phyloP scores from a whole-genome alignment of 2,329 filamentous ascomycete genomes.

The Sclerotinia sclerotiorum region DNA sequence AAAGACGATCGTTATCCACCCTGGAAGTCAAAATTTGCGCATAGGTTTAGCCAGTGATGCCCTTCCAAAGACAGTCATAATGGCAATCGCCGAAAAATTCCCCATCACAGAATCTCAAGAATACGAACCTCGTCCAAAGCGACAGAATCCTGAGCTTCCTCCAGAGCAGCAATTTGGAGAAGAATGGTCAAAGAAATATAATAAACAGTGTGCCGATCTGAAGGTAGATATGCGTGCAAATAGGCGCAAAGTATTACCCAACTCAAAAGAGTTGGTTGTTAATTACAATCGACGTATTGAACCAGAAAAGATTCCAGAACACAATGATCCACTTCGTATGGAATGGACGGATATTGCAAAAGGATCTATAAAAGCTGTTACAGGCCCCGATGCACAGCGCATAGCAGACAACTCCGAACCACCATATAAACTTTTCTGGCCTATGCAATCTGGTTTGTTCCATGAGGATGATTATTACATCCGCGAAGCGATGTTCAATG shows the following conservation, averaged over 20 bases:
- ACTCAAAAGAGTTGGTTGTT: slow-evolving; percentile 91
- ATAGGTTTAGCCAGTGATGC: slow-evolving; percentile 96
- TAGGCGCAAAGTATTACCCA: slow-evolving; percentile 93
- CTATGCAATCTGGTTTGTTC: slow-evolving; percentile 79
- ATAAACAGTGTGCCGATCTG: slow-evolving; percentile 79
- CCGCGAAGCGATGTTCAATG: slow-evolving; percentile 77
- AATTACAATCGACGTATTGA: slow-evolving; percentile 88
- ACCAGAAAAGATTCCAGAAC: slow-evolving; percentile 84
- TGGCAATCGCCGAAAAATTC: slow-evolving; percentile 82
- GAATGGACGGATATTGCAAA: slow-evolving; percentile 87
- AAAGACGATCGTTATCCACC: slow-evolving; percentile 91
- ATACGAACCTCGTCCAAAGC: slow-evolving; percentile 72
- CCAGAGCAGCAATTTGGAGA: slow-evolving; percentile 83
- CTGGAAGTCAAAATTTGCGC: slow-evolving; percentile 91
- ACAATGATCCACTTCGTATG: slow-evolving; percentile 90
- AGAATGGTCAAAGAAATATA: slow-evolving; percentile 74
- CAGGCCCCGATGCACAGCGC: slow-evolving; percentile 75
- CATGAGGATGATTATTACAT: slow-evolving; percentile 87
- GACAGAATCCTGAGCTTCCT: slow-evolving; percentile 57
- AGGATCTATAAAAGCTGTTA: slow-evolving; percentile 60
- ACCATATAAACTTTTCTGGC: slow-evolving; percentile 91
- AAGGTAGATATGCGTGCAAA: slow-evolving; percentile 89
- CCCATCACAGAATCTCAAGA: slow-evolving; percentile 80
- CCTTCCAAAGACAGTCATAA: slow-evolving; percentile 88
- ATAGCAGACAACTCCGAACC: slow-evolving; percentile 88